These are phyloP conservation scores for Beverwykella pulmonaria DNA, from an alignment of 495 filamentous ascomycete genomes.

Conservation along the genomic window DNA sequence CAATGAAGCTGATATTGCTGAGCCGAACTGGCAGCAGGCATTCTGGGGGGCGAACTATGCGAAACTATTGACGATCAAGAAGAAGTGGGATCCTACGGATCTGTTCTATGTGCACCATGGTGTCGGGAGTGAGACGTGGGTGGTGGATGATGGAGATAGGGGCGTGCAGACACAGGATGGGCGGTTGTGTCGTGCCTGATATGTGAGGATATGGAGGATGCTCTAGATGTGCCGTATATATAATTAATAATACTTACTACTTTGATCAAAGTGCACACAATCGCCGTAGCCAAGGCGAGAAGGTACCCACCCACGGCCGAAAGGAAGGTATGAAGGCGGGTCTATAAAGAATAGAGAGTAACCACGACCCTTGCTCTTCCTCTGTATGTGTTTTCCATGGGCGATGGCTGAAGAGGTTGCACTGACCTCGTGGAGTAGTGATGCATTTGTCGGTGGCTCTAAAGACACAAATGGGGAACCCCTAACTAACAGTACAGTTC, in stretches of 20 bases:
- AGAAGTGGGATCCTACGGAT: conserved; percentile 24
- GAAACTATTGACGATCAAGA: conserved; percentile 17
- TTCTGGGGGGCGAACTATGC: conserved; percentile 27
- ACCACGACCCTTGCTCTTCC: too few relatives aligned
- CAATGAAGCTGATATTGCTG: conserved; percentile 29
- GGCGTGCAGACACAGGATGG: conserved; percentile 31
- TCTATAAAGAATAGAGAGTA: too few relatives aligned
- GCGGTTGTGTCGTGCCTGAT: conserved; percentile 16
- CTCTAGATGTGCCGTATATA: background rate
- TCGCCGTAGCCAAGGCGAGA: too few relatives aligned
- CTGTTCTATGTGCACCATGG: conserved; percentile 28
- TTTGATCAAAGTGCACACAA: too few relatives aligned
- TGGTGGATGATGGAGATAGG: conserved; percentile 14
- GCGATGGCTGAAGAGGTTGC: too few relatives aligned
- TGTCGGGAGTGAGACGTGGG: conserved; percentile 26
- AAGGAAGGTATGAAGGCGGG: too few relatives aligned
- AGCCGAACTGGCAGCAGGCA: conserved; percentile 28
- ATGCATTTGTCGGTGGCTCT: too few relatives aligned
- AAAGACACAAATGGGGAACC: too few relatives aligned
- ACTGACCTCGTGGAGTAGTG: too few relatives aligned
- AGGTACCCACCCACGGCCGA: too few relatives aligned
- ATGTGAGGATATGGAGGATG: background rate
- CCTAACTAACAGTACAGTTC: too few relatives aligned
- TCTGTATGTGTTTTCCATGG: too few relatives aligned
- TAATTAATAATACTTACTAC: background rate